Percentiles rank a stretch among this genome's conserved stretches.
Conservation (phyloP, 2,329 filamentous ascomycete species). For the Cordyceps fumosorosea region DNA sequence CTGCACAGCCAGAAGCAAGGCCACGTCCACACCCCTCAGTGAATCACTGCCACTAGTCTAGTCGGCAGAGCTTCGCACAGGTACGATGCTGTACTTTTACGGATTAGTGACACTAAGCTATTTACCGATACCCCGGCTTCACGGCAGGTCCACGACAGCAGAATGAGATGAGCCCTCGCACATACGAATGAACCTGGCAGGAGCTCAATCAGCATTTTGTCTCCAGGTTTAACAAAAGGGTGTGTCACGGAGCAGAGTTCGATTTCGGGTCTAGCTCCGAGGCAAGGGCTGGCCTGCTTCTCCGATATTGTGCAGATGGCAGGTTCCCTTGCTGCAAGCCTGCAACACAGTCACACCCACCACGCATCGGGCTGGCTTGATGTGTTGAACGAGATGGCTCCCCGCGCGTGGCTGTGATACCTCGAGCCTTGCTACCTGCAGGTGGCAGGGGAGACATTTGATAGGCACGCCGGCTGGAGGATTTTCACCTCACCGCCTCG, state of each 20-base stretch:
- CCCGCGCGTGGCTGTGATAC: neutral
- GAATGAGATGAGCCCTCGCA: neutral
- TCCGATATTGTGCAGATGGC: conserved; percentile 7
- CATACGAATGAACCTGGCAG: neutral
- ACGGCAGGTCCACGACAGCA: neutral
- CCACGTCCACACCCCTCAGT: neutral
- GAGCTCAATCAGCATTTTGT: neutral
- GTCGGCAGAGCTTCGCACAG: neutral
- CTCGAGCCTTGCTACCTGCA: neutral
- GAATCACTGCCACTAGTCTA: neutral
- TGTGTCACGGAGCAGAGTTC: conserved; percentile 1
- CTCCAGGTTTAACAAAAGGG: neutral
- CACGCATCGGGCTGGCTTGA: neutral
- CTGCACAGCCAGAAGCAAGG: neutral
- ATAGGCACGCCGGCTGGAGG: neutral
- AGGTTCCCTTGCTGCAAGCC: neutral
- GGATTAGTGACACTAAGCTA: neutral
- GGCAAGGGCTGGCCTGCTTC: conserved; percentile 1
- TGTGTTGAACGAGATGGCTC: conserved; percentile 1
- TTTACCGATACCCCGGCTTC: neutral
- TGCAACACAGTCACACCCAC: neutral
- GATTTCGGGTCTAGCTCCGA: conserved; percentile 4
- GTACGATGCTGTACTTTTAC: neutral
- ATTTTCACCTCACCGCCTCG: neutral
- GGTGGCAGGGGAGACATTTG: neutral